A percentile compares a stretch with the other conserved stretches of the same genome.
Evolutionary conservation across 176 grass and related monocot species (phyloP).

Genomic region (Cenchrus americanus): DNA sequence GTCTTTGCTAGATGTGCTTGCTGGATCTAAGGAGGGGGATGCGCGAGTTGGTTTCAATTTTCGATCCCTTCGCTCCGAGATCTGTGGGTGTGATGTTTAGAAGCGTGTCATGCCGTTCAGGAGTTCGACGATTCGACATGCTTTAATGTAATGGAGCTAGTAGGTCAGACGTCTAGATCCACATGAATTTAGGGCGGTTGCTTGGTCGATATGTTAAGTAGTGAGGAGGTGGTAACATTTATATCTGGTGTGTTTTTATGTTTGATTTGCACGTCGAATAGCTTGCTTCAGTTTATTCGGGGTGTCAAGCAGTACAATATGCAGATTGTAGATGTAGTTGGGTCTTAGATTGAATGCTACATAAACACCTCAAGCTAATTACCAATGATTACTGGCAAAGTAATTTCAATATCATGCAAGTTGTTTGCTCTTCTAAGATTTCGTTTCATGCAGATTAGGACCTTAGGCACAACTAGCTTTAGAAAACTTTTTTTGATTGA

Average conservation of each 20-base stretch:
- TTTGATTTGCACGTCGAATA: not conserved
- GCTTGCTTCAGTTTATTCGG: not conserved
- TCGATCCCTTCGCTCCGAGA: not conserved
- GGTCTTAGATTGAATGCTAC: too few relatives aligned
- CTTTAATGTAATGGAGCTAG: not conserved
- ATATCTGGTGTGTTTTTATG: too few relatives aligned
- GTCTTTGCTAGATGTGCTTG: not conserved
- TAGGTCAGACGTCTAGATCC: slow-evolving; percentile 42
- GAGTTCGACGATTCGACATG: not conserved
- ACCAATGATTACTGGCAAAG: too few relatives aligned
- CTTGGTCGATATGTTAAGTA: not conserved
- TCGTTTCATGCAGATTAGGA: not conserved
- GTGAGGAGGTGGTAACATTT: too few relatives aligned
- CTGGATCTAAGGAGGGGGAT: not conserved
- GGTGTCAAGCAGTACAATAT: not conserved
- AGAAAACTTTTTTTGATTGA: not conserved
- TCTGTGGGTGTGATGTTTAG: not conserved
- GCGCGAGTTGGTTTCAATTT: not conserved
- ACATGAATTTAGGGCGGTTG: not conserved
- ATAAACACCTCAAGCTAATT: too few relatives aligned
- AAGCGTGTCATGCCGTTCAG: not conserved
- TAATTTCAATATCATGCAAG: too few relatives aligned
- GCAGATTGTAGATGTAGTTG: too few relatives aligned
- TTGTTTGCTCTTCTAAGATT: not conserved
- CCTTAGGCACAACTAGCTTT: not conserved